Conservation (phyloP, 202 grass and related monocot genomes). For the Hordeum pubiflorum region DNA sequence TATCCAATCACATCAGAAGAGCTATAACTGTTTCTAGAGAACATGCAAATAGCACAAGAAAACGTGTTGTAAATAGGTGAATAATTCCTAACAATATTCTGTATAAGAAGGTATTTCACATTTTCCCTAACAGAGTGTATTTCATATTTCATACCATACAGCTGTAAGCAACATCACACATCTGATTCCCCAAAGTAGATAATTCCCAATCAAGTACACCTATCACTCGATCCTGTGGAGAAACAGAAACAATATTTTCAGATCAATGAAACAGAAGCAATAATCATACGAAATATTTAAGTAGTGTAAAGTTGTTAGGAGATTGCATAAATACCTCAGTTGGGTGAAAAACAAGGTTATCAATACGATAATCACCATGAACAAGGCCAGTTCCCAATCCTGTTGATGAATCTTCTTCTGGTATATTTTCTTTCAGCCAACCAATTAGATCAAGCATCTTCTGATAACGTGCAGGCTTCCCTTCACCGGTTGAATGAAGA, state of each 20-base stretch:
- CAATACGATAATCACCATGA: conserved; percentile 85
- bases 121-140: background rate
- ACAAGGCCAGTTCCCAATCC: conserved; percentile 66
- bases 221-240: conserved; percentile 76
- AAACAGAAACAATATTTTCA: background rate
- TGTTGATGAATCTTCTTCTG: conserved; percentile 54
- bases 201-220: conserved; percentile 98
- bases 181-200: conserved; percentile 96
- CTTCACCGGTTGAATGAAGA: conserved; percentile 71
- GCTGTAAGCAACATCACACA: conserved; percentile 96
- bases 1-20: background rate
- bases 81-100: background rate
- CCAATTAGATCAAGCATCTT: conserved; percentile 71
- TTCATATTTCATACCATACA: conserved; percentile 49
- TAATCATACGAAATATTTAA: conserved; percentile 13
- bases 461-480: conserved; percentile 61
- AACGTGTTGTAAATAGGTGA: background rate
- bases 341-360: conserved; percentile 92
- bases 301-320: background rate
- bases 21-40: background rate
- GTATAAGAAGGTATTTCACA: conserved; percentile 3
- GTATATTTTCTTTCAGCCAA: conserved; percentile 82
- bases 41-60: background rate
- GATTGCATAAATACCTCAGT: conserved; percentile 40
- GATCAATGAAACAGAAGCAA: background rate